Evolutionary conservation across 257 asterid species (phyloP), one percentile per base, ranked within the genome.

Genomic region (Coffea eugenioides): DNA sequence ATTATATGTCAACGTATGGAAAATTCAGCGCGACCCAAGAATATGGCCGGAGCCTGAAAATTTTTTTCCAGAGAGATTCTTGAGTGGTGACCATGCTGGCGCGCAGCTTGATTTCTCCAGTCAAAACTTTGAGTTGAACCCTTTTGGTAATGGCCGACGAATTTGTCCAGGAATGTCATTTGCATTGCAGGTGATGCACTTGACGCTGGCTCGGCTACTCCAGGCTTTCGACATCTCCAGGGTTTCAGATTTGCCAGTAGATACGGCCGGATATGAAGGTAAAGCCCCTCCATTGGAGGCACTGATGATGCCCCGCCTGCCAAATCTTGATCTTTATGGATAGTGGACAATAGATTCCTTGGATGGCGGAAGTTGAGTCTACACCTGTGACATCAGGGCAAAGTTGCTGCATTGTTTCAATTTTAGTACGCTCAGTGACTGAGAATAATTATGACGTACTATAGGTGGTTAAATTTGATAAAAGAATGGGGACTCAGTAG

Each of bases 61-160:
- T 10, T 61, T 61, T 61, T 23, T 23, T 4, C 67, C 67, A 1
- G 67, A 61, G 67, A 61, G 67, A 23, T 61, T 61, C 25, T 61
- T 61, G 67, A 61, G 31, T 23, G 27, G 31, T n/a, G 25, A 57
- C 8, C 75, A 2, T 90, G 90, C 71, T 90, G 80, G 56, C 52
- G 80, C 57, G 0, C 83, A 85, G 11, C 65, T 87, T 4, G 92
- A 88, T 71, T 83, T 79, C 72, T 36, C 69, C 0, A 89, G 92
- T 0, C 86, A 87, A 25, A 83, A 90, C 48, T 85, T 80, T 66
- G 92, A 87, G 84, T 87, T 79, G 80, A 79, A 65, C 20, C 94
- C 94, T 0, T 90, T 90, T 68, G 92, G 94, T 6, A 81, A 83
- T 0, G 92, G 91, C 2, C 77, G 94, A 39, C 71, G 92, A 77